Conservation (phyloP, 2,329 filamentous ascomycete species). For the Ceratocystis variospora region DNA sequence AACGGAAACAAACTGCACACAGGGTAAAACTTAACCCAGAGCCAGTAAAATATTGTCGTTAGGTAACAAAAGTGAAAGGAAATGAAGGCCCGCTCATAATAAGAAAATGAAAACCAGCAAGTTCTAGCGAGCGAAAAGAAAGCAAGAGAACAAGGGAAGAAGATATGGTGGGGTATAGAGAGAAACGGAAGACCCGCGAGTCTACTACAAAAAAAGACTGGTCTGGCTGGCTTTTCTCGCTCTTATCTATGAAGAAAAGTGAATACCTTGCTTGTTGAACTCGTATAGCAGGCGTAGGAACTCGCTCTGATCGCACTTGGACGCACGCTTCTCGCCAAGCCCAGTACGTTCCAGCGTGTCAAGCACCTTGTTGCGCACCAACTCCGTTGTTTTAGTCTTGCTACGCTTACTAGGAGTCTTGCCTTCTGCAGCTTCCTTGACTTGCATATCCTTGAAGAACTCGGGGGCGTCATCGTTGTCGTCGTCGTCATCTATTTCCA, state of each 20-base stretch:
- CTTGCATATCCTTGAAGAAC: constrained; percentile 61
- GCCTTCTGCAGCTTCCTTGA: constrained; percentile 24
- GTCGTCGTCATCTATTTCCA: constrained; percentile 38
- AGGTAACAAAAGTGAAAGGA: neutral
- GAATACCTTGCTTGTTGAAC: constrained; percentile 86
- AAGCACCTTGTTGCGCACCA: constrained; percentile 77
- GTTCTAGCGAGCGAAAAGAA: neutral
- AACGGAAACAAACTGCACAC: constrained; percentile 34
- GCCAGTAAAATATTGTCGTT: neutral
- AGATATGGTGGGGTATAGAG: neutral
- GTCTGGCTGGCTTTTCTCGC: neutral
- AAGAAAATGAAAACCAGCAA: neutral
- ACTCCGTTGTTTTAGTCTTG: constrained; percentile 64
- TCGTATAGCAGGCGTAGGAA: constrained; percentile 68
- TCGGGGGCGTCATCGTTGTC: constrained; percentile 60
- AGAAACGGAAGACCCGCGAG: neutral
- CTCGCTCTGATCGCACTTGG: constrained; percentile 84
- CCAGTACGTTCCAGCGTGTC: constrained; percentile 72
- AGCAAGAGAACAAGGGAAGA: neutral
- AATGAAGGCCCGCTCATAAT: constrained; percentile 1
- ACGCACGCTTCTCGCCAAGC: constrained; percentile 65
- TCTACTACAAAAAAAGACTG: neutral
- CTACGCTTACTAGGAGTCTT: constrained; percentile 58
- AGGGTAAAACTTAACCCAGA: neutral
- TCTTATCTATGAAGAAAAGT: constrained; percentile 44